A percentile compares a stretch with the other conserved stretches of the same genome.
phyloP scores from a whole-genome alignment of 495 filamentous ascomycete genomes.

The Daldinia caldariorum region DNA sequence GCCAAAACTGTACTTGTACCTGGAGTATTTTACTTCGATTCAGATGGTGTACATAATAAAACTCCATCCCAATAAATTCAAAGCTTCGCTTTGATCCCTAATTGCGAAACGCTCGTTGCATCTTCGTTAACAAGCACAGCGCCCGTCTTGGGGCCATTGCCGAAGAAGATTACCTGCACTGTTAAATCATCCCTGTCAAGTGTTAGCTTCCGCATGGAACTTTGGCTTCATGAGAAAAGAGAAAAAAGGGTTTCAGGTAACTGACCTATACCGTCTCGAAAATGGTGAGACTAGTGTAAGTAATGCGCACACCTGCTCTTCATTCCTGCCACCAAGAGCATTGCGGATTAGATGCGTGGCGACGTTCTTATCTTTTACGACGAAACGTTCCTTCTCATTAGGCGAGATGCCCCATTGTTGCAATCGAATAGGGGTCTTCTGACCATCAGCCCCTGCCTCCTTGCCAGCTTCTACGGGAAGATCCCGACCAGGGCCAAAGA shows the following conservation, averaged over 20 bases:
- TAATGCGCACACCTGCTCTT: constrained; percentile 92
- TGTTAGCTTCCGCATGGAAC: constrained; percentile 15
- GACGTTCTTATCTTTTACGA: constrained; percentile 94
- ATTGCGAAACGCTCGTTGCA: constrained; percentile 74
- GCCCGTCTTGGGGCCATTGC: constrained; percentile 76
- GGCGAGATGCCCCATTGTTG: constrained; percentile 82
- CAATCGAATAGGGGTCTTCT: constrained; percentile 81
- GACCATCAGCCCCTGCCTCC: constrained; percentile 55
- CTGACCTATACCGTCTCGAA: constrained; percentile 84
- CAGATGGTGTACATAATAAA: constrained; percentile 19
- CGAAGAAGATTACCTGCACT: constrained; percentile 99
- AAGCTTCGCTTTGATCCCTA: constrained; percentile 55
- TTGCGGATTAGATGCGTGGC: constrained; percentile 97
- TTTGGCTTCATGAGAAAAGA: too few species aligned
- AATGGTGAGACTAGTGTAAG: constrained; percentile 92
- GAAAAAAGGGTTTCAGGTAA: background rate
- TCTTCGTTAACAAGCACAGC: constrained; percentile 85
- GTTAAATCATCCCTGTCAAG: constrained; percentile 79
- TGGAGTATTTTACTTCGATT: background rate
- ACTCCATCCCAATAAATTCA: constrained; percentile 24
- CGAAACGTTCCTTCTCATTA: constrained; percentile 77
- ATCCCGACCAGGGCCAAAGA: constrained; percentile 62
- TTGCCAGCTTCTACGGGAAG: constrained; percentile 66
- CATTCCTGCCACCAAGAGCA: constrained; percentile 91
- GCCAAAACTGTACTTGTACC: background rate